Conservation (phyloP, 768 basidiomycete species). For the Macrocybe gigantea region DNA sequence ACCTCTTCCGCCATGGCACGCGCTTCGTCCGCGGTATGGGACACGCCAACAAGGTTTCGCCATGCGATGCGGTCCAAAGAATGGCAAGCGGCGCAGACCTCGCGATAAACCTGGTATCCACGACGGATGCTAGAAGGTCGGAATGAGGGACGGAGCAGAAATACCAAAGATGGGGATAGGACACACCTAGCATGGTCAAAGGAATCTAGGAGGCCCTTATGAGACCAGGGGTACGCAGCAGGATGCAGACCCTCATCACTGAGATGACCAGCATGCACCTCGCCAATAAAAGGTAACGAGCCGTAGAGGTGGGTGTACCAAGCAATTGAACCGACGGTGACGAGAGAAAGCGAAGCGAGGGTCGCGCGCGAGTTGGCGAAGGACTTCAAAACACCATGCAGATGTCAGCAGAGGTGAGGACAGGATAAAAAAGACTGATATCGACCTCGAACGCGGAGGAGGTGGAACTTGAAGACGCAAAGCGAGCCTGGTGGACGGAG, state of each 20-base stretch:
- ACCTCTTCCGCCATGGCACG: constrained; percentile 93
- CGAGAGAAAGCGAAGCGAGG: constrained; percentile 66
- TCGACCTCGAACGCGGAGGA: constrained; percentile 52
- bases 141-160: constrained; percentile 7
- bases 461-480: constrained; percentile 56
- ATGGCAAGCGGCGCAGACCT: constrained; percentile 98
- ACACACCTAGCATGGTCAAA: constrained; percentile 95
- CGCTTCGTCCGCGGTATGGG: constrained; percentile 88
- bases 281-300: constrained; percentile 79
- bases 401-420: not conserved
- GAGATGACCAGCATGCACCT: constrained; percentile 89
- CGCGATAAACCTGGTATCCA: constrained; percentile 96
- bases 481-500: constrained; percentile 47
- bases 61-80: constrained; percentile 99
- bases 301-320: constrained; percentile 98
- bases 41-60: constrained; percentile 98
- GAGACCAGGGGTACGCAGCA: constrained; percentile 81
- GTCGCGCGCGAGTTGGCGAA: constrained; percentile 66
- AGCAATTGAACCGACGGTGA: constrained; percentile 85
- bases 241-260: constrained; percentile 96
- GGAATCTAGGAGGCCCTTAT: constrained; percentile 81
- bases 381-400: constrained; percentile 34
- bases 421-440: constrained; percentile 35
- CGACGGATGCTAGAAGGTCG: constrained; percentile 70
- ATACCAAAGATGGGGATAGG: constrained; percentile 6